These are phyloP conservation scores for Centella asiatica DNA, from an alignment of 129 eudicot genomes.

Conservation along the genomic window DNA sequence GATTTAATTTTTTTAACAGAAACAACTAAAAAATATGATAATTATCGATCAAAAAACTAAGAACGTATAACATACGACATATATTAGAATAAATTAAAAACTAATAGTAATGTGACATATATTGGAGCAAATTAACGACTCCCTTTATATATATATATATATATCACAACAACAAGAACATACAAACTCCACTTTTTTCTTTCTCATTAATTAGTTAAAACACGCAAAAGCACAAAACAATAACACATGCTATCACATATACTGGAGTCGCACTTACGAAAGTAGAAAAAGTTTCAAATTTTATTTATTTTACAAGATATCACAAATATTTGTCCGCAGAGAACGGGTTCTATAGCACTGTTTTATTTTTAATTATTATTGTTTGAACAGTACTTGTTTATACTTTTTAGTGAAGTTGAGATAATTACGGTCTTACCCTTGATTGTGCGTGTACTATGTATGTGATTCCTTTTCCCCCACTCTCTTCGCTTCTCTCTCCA, in stretches of 20 bases:
- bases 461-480: conserved; percentile 48
- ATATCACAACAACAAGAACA: conserved; percentile 28
- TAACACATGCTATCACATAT: conserved; percentile 28
- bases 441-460: conserved; percentile 20
- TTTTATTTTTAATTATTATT: too few species aligned
- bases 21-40: too few species aligned
- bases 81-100: too few species aligned
- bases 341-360: conserved; percentile 34
- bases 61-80: too few species aligned
- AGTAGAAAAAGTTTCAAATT: conserved; percentile 5
- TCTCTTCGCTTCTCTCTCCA: conserved; percentile 33
- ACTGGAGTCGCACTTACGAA: conserved; percentile 7
- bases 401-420: too few species aligned
- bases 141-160: too few species aligned
- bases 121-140: too few species aligned
- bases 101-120: too few species aligned
- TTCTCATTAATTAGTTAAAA: conserved; percentile 32
- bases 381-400: too few species aligned
- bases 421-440: too few species aligned
- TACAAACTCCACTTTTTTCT: neutral
- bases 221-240: conserved; percentile 33
- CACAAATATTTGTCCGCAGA: conserved; percentile 38
- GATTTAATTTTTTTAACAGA: too few species aligned
- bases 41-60: too few species aligned
- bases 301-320: conserved; percentile 1